phyloP scores from a whole-genome alignment of 2,329 filamentous ascomycete species.

The Ophidiomyces ophidiicola region DNA sequence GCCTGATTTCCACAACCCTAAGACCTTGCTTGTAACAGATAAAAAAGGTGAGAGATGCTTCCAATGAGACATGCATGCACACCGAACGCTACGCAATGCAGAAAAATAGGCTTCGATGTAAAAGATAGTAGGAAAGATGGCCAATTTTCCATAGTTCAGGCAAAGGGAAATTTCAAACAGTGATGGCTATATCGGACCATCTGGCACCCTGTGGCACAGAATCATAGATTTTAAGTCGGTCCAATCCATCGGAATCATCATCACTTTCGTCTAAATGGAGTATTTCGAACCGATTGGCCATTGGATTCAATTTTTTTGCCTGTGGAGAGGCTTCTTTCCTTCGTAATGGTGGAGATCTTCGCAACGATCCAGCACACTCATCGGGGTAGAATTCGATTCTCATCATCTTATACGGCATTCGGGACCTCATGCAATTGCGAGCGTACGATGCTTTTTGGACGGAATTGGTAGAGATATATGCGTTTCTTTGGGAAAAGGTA shows the following conservation, averaged over 20 bases:
- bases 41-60: no score
- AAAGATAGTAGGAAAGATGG: no score
- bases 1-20: neutral
- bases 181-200: slow-evolving; percentile 14
- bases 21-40: no score
- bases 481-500: slow-evolving; percentile 46
- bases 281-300: slow-evolving; percentile 51
- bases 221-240: slow-evolving; percentile 14
- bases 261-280: slow-evolving; percentile 41
- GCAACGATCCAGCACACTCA: slow-evolving; percentile 55
- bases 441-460: slow-evolving; percentile 64
- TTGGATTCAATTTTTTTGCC: slow-evolving; percentile 31
- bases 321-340: slow-evolving; percentile 21
- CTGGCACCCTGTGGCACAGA: slow-evolving; percentile 15
- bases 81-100: no score
- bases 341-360: slow-evolving; percentile 24
- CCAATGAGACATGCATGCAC: no score
- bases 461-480: slow-evolving; percentile 63
- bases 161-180: slow-evolving; percentile 10
- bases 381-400: slow-evolving; percentile 61
- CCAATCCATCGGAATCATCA: slow-evolving; percentile 25
- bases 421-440: slow-evolving; percentile 61
- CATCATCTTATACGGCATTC: slow-evolving; percentile 54
- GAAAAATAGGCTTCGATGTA: no score
- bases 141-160: neutral